Evolutionary conservation across 306 rosid species (phyloP), one percentile per base, ranked within the genome.

Genomic region (Begonia peltatifolia): DNA sequence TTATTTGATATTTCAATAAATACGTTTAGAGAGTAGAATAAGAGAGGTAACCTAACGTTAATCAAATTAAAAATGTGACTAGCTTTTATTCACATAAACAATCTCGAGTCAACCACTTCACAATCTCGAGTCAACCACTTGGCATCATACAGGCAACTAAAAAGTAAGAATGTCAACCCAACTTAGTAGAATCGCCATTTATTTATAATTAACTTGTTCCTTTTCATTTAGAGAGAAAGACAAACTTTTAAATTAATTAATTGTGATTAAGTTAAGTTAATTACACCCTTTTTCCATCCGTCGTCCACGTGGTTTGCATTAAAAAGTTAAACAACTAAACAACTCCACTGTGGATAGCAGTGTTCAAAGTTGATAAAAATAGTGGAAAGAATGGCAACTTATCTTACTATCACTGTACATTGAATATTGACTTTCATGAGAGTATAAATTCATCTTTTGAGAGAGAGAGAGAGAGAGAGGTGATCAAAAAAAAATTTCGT

Each of bases 161-260:
- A 17, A 10, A 15, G 18, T 30, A 16, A 2, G 11, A 49, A 49
- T 35, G 63, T 59, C 63, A 59, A 59, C 63, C 48, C 63, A 54
- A 59, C 63, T 59, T 47, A 36, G 18, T 48, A 9, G 23, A 14
- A 14, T 57, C 11, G 23, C 12, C 46, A n/a, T 57, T 7, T 13
- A 11, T 44, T 13, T 44, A 10, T 35, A 42, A 22, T 42, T 58
- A 56, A 62, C 70, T 62, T 30, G 8, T 7, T 7, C 38, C 6
- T 30, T 30, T 5, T 30, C 38, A 59, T 70, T 67, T 68, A 66
- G 64, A 61, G 66, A 46, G 50, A 66, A 63, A 16, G 43, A 30
- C n/a, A 14, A 30, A 30, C 9, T 30, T 30, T 30, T 30, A 30
- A 9, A 6, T 30, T 30, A 30, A 30, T 30, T 30, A 30, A 30